Evolutionary conservation across 306 rosid genomes (phyloP), one percentile per base, ranked within the genome.

Genomic region (Dalbergia cochinchinensis): DNA sequence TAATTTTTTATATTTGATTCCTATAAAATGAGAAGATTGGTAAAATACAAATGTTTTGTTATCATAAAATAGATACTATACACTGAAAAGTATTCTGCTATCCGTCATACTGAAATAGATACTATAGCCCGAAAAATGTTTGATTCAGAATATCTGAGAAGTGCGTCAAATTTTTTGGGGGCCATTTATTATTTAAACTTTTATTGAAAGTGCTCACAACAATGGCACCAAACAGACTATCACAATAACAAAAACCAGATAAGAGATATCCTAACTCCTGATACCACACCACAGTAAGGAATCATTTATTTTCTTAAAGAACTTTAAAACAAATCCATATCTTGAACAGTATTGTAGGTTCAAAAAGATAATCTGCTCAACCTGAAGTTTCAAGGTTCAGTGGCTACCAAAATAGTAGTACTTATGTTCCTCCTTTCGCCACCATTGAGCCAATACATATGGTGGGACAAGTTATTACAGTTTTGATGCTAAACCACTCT

Each of bases 401-500:
- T 31, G 70, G 71, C 55, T 19, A 48, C 50, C 59, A 76, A 69
- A 50, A 11, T 50, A 69, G 45, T 39, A 31, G 45, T 39, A 31
- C 22, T 33, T 19, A 19, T 2, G 64, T 39, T 31, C 65, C 60
- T 34, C 72, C 59, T 9, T 15, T 69, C 41, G 20, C 71, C 20
- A 54, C 62, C 48, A 15, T 12, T 7, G 7, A 18, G 63, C 57
- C 63, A 65, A 37, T 47, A 77, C 60, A 16, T 13, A 31, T 11
- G 44, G 50, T 22, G 26, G 18, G 18, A 22, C 51, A 74, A 69
- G 50, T 13, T 19, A 71, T 86, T 82, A 92, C 53, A 90, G 86
- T 82, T 92, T 92, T 47, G 97, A 39, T 5, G 85, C 70, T 67
- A 90, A 51, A 7, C 76, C 89, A 65, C 16, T 70, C 80, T 61